A percentile compares a stretch with the other conserved stretches of the same genome.
These are phyloP conservation scores for Boletus holoroseus DNA, from an alignment of 1,284 basidiomycete species.

Conservation along the genomic window DNA sequence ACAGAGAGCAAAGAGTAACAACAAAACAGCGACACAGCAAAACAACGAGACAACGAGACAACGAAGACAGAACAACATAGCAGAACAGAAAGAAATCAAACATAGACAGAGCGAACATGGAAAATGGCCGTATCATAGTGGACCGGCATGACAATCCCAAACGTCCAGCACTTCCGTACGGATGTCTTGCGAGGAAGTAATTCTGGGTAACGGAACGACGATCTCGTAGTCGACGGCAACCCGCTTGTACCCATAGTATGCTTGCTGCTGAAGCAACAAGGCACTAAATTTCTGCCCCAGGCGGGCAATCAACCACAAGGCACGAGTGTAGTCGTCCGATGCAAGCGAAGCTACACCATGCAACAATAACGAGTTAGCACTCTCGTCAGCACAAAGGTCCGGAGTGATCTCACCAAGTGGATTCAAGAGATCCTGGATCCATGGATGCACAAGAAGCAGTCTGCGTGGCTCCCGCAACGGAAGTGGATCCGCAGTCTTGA, in stretches of 20 bases:
- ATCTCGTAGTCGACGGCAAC: constrained; percentile 7
- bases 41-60: too few relatives aligned
- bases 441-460: constrained; percentile 5
- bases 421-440: constrained; percentile 1
- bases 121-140: neutral
- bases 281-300: constrained; percentile 8
- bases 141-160: neutral
- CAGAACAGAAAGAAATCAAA: neutral
- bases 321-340: neutral
- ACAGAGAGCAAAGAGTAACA: neutral
- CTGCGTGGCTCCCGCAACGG: neutral
- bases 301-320: constrained; percentile 2
- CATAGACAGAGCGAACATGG: neutral
- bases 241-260: neutral
- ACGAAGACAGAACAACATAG: too few relatives aligned
- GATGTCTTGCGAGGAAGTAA: neutral
- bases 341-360: neutral
- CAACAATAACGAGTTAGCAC: neutral
- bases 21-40: neutral
- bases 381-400: neutral
- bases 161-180: neutral
- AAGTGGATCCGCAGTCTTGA: neutral
- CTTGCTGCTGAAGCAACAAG: neutral
- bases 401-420: neutral
- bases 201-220: neutral